Conservation (phyloP, 2,329 filamentous ascomycete genomes). For the Zasmidium citrigriseum region DNA sequence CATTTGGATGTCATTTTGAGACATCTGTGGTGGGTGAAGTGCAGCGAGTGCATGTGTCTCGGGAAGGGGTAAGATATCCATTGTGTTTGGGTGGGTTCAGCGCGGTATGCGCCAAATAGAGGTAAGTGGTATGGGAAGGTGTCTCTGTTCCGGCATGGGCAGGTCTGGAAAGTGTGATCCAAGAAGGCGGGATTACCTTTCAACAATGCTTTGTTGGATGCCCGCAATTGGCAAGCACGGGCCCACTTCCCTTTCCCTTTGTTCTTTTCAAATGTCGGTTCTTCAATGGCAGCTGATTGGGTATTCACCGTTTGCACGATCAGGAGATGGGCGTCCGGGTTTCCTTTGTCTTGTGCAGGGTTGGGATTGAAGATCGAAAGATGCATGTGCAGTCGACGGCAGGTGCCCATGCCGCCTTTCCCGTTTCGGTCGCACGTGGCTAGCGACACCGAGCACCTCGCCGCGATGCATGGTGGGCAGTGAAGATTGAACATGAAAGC, state of each 20-base stretch:
- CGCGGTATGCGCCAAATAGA: neutral
- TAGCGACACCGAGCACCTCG: neutral
- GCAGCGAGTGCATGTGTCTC: neutral
- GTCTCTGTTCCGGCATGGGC: neutral
- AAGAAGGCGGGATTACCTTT: neutral
- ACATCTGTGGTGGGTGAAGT: neutral
- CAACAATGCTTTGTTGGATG: slow-evolving; percentile 3
- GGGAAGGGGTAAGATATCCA: neutral
- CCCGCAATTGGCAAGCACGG: slow-evolving; percentile 1
- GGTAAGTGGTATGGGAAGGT: neutral
- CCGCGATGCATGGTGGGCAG: too few relatives aligned
- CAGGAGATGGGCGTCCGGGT: neutral
- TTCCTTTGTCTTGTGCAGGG: neutral
- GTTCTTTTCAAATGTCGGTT: neutral
- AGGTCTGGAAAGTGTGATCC: neutral
- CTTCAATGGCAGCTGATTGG: neutral
- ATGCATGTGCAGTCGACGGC: neutral
- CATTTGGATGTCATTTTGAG: neutral
- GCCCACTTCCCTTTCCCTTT: too few relatives aligned
- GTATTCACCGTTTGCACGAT: neutral
- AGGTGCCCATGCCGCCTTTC: too few relatives aligned
- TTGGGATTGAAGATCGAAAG: neutral
- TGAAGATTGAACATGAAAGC: too few relatives aligned
- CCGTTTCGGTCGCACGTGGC: neutral
- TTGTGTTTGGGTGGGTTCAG: neutral